Percentiles rank a stretch among this genome's conserved stretches.
These are phyloP conservation scores for Adansonia rubrostipa DNA, from an alignment of 441 rosid species.

Conservation along the genomic window DNA sequence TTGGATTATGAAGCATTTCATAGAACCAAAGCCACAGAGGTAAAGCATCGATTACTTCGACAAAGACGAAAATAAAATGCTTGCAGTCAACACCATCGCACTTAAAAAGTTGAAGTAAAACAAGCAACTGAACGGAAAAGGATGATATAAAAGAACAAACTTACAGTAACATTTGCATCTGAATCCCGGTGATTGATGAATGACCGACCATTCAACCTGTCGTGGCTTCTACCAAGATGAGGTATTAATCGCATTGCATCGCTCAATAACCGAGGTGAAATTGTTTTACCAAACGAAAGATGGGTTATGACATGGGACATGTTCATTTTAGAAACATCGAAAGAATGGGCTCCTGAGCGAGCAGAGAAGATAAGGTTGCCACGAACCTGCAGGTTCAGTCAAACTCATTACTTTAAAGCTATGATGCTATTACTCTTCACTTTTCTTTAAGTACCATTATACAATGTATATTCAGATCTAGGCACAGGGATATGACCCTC, in stretches of 20 bases:
- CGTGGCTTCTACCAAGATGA: constrained; percentile 82
- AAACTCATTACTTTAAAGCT: background rate
- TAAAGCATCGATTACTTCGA: constrained; percentile 2
- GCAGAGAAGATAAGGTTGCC: constrained; percentile 92
- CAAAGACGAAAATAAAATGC: constrained; percentile 10
- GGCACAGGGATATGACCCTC: too few relatives aligned
- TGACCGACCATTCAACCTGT: constrained; percentile 74
- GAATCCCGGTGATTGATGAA: constrained; percentile 75
- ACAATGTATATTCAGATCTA: too few relatives aligned
- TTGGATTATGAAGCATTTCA: background rate
- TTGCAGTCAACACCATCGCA: constrained; percentile 5
- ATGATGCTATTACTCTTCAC: too few relatives aligned
- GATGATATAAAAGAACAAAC: constrained; percentile 36
- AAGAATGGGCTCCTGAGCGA: constrained; percentile 88
- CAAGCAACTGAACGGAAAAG: constrained; percentile 16
- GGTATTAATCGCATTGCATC: constrained; percentile 77
- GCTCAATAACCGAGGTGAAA: constrained; percentile 58
- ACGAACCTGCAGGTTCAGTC: constrained; percentile 70
- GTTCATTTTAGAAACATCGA: constrained; percentile 89
- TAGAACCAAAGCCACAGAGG: background rate
- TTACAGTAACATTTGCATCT: constrained; percentile 97
- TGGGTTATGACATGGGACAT: constrained; percentile 92
- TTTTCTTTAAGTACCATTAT: too few relatives aligned
- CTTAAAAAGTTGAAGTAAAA: background rate
- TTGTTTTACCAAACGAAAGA: constrained; percentile 79